Conservation (phyloP, 2,329 filamentous ascomycete genomes). For the Rhynchosporium agropyri region DNA sequence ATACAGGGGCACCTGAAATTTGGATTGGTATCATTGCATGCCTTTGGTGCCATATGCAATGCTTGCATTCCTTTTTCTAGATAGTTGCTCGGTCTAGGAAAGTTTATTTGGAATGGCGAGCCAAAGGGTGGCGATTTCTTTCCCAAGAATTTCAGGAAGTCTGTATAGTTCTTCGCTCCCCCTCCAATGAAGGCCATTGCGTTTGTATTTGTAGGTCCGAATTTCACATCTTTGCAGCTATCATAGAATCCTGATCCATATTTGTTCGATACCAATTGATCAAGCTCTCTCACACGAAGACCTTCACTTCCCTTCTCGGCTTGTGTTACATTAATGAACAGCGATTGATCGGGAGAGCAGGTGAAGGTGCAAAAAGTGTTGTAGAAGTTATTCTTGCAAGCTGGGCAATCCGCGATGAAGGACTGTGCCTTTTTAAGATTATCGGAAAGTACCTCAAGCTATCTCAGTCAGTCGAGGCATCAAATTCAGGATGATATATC, state of each 20-base stretch:
- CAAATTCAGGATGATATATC: constrained; percentile 21
- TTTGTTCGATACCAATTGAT: constrained; percentile 81
- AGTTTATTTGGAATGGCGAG: constrained; percentile 98
- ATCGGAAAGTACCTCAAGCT: constrained; percentile 78
- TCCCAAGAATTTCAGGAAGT: constrained; percentile 88
- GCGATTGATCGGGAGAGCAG: constrained; percentile 93
- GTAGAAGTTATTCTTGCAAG: constrained; percentile 98
- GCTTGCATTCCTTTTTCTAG: constrained; percentile 71
- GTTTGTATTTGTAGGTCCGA: constrained; percentile 88
- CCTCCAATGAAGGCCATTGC: constrained; percentile 97
- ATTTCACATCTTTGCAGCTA: constrained; percentile 99
- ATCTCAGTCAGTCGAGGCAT: constrained; percentile 19
- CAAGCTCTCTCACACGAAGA: constrained; percentile 79
- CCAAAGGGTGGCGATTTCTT: constrained; percentile 84
- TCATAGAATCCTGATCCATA: constrained; percentile 90
- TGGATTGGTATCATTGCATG: constrained; percentile 87
- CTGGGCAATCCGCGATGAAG: constrained; percentile 90
- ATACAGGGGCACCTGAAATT: constrained; percentile 89
- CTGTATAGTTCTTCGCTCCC: constrained; percentile 85
- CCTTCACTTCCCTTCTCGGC: constrained; percentile 61
- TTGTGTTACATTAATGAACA: constrained; percentile 90
- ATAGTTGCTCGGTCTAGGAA: constrained; percentile 62
- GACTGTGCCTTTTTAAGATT: constrained; percentile 86
- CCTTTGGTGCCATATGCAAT: constrained; percentile 72
- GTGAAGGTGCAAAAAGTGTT: constrained; percentile 98